A percentile compares a stretch with the other conserved stretches of the same genome.
Conservation (phyloP, 1,284 basidiomycete genomes). For the Cutaneotrichosporon mucoides region DNA sequence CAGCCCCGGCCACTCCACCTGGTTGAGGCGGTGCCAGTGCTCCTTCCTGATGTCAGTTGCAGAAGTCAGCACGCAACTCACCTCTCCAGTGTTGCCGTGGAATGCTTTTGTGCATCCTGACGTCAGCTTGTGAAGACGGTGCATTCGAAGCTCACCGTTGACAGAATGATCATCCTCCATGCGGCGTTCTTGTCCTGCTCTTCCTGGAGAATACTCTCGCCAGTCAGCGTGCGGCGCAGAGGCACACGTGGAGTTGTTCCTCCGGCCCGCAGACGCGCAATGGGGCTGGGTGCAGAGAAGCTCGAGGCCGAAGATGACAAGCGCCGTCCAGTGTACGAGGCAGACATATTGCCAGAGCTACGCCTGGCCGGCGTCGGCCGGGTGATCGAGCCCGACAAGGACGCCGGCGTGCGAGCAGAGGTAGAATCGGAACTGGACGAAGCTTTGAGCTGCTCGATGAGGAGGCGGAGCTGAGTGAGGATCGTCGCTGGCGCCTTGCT, state of each 20-base stretch:
- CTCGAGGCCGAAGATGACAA: not conserved
- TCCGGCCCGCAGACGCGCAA: not conserved
- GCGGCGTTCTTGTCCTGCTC: slow-evolving; percentile 49
- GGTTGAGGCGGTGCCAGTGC: slow-evolving; percentile 43
- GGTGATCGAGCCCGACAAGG: too few relatives aligned
- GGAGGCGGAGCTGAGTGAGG: slow-evolving; percentile 34
- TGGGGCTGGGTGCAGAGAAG: too few relatives aligned
- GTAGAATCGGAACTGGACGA: not conserved
- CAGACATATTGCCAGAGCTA: not conserved
- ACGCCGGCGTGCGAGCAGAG: not conserved
- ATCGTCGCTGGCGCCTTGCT: slow-evolving; percentile 32
- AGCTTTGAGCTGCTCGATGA: slow-evolving; percentile 38
- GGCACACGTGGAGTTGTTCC: slow-evolving; percentile 20
- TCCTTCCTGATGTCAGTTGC: slow-evolving; percentile 29
- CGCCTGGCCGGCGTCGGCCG: too few relatives aligned
- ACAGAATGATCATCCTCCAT: slow-evolving; percentile 49
- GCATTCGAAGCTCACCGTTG: slow-evolving; percentile 30
- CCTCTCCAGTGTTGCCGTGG: slow-evolving; percentile 42
- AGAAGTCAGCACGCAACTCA: slow-evolving; percentile 13
- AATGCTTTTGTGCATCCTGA: slow-evolving; percentile 36
- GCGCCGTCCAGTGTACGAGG: not conserved
- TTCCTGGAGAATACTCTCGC: slow-evolving; percentile 41
- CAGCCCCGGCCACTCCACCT: slow-evolving; percentile 45
- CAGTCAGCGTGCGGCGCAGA: slow-evolving; percentile 41
- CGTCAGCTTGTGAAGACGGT: too few relatives aligned